Percentiles rank a stretch among this genome's conserved stretches.
phyloP scores from a whole-genome alignment of 129 eudicot genomes.

The Saposhnikovia divaricata region DNA sequence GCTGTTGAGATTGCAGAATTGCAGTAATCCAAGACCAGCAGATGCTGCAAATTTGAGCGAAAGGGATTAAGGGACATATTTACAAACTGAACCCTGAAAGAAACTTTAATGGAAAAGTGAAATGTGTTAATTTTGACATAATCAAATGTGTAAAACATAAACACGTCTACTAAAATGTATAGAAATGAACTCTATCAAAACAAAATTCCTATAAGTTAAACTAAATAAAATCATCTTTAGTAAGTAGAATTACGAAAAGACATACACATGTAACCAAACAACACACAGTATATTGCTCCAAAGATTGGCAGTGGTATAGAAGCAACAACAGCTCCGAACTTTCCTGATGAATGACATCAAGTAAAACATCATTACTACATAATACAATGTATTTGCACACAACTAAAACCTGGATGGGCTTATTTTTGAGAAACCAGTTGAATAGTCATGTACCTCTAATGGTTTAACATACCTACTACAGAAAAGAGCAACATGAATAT shows the following conservation, averaged over 20 bases:
- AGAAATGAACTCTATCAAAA: background rate
- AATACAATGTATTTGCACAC: background rate
- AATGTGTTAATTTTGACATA: background rate
- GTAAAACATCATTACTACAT: background rate
- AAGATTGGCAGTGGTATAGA: slow-evolving; percentile 84
- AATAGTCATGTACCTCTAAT: background rate
- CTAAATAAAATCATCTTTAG: background rate
- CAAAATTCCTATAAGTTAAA: background rate
- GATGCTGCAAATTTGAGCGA: slow-evolving; percentile 42
- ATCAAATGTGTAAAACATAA: background rate
- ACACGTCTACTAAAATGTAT: background rate
- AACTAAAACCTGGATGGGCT: background rate
- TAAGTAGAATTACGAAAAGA: background rate
- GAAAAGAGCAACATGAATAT: slow-evolving; percentile 86
- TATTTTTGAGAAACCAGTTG: background rate
- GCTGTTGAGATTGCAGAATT: slow-evolving; percentile 90
- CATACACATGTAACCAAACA: slow-evolving; percentile 84
- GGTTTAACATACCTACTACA: slow-evolving; percentile 47
- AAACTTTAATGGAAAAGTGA: background rate
- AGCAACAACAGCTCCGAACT: slow-evolving; percentile 88
- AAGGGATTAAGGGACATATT: background rate
- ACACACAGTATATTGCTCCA: slow-evolving; percentile 87
- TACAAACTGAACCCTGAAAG: background rate
- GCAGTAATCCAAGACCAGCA: slow-evolving; percentile 86
- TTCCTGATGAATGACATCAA: slow-evolving; percentile 39